phyloP scores from a whole-genome alignment of 768 basidiomycete species.

The Hygrocybe coccinea region DNA sequence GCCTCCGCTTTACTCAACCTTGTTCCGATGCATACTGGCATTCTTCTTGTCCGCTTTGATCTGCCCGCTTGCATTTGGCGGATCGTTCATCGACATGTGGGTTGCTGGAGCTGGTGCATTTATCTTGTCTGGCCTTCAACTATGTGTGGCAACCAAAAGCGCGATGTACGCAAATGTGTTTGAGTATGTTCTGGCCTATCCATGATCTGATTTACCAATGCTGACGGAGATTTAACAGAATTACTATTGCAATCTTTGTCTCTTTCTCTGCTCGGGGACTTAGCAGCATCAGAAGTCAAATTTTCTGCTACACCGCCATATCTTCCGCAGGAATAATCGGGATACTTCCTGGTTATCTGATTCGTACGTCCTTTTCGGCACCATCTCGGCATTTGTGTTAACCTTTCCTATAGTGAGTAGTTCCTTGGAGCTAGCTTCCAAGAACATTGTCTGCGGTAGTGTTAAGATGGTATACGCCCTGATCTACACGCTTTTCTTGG shows the following conservation, averaged over 20 bases:
- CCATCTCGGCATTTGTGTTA: slow-evolving; percentile 5
- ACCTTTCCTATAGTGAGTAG: slow-evolving; percentile 52
- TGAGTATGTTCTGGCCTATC: slow-evolving; percentile 53
- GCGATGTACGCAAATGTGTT: slow-evolving; percentile 86
- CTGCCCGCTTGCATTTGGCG: slow-evolving; percentile 81
- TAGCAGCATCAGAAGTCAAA: slow-evolving; percentile 66
- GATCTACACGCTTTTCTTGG: slow-evolving; percentile 78
- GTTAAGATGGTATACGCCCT: slow-evolving; percentile 89
- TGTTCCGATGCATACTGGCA: slow-evolving; percentile 61
- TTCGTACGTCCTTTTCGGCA: slow-evolving; percentile 43
- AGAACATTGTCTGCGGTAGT: slow-evolving; percentile 79
- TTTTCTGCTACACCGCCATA: slow-evolving; percentile 90
- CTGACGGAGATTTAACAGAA: slow-evolving; percentile 42
- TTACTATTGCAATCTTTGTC: slow-evolving; percentile 75
- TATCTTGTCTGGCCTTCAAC: slow-evolving; percentile 64
- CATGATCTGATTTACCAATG: not conserved
- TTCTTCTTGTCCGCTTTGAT: slow-evolving; percentile 72
- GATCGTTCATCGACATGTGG: slow-evolving; percentile 81
- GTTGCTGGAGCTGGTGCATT: slow-evolving; percentile 68
- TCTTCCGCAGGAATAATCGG: slow-evolving; percentile 84
- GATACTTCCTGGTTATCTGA: slow-evolving; percentile 85
- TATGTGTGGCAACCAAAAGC: slow-evolving; percentile 69
- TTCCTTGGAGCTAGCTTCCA: slow-evolving; percentile 78
- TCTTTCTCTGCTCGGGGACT: slow-evolving; percentile 79
- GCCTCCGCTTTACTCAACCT: slow-evolving; percentile 58